These are phyloP conservation scores for Fusarium concolor DNA, from an alignment of 2,329 filamentous ascomycete species.

Conservation along the genomic window DNA sequence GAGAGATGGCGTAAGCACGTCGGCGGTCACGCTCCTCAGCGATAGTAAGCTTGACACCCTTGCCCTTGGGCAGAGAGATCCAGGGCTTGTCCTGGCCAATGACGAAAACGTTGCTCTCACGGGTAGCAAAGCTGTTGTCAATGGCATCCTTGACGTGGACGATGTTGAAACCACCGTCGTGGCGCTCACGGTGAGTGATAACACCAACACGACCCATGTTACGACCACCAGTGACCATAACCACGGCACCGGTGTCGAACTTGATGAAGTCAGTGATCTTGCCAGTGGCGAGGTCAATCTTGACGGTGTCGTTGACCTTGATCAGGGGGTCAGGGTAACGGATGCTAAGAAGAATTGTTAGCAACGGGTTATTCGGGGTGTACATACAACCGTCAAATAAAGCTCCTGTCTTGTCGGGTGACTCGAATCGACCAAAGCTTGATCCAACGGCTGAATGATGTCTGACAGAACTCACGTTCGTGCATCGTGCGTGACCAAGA, in stretches of 20 bases:
- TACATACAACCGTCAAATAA: constrained; percentile 67
- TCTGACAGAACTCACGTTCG: constrained; percentile 98
- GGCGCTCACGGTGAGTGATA: constrained; percentile 99
- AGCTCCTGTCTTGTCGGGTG: constrained; percentile 52
- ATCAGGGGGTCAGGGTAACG: constrained; percentile 98
- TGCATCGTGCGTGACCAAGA: constrained; percentile 99
- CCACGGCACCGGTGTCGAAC: constrained; percentile 98
- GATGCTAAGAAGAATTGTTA: constrained; percentile 74
- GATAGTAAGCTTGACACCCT: constrained; percentile 99
- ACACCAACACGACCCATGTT: constrained; percentile 99
- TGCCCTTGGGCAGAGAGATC: constrained; percentile 99
- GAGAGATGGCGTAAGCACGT: constrained; percentile 71
- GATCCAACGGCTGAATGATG: constrained; percentile 99
- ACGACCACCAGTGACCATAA: constrained; percentile 99
- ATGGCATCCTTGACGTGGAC: constrained; percentile 99
- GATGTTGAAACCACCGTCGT: constrained; percentile 99
- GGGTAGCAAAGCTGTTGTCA: constrained; percentile 99
- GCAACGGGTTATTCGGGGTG: constrained; percentile 49
- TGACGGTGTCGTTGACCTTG: constrained; percentile 99
- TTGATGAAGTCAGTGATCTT: constrained; percentile 99
- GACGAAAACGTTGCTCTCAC: constrained; percentile 99
- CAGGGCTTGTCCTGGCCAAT: constrained; percentile 99
- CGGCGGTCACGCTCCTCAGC: constrained; percentile 99
- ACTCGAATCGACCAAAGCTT: constrained; percentile 85
- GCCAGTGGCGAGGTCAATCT: constrained; percentile 96